Conservation (phyloP, 768 basidiomycete species). For the Russula olivacea region DNA sequence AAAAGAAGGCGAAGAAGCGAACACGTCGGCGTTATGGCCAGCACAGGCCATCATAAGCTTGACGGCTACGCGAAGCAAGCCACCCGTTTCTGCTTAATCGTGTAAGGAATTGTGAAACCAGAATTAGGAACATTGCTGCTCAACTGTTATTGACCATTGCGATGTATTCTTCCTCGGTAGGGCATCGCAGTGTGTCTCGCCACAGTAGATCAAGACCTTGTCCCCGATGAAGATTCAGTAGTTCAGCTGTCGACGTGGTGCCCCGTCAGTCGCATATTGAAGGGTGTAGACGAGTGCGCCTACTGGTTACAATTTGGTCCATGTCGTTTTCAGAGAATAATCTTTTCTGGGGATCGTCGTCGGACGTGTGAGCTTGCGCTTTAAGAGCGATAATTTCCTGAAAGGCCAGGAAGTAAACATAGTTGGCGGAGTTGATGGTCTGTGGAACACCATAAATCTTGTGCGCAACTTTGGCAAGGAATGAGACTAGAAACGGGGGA, state of each 20-base stretch:
- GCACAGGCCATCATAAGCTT: constrained; percentile 95
- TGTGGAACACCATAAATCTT: constrained; percentile 96
- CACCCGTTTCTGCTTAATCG: constrained; percentile 73
- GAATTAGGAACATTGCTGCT: neutral
- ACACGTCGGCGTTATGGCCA: constrained; percentile 57
- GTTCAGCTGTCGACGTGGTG: constrained; percentile 25
- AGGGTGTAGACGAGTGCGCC: constrained; percentile 17
- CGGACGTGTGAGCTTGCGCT: constrained; percentile 27
- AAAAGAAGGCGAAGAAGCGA: constrained; percentile 25
- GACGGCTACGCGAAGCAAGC: constrained; percentile 84
- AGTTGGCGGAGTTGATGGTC: constrained; percentile 96
- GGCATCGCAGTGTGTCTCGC: constrained; percentile 87
- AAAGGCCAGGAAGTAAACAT: constrained; percentile 92
- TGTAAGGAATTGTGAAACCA: neutral
- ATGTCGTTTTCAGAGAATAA: constrained; percentile 42
- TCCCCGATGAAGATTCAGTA: constrained; percentile 67
- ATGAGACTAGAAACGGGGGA: neutral
- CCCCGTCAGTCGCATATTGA: neutral
- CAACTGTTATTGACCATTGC: constrained; percentile 95
- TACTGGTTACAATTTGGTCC: constrained; percentile 71
- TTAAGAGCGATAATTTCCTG: constrained; percentile 66
- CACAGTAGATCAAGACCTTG: constrained; percentile 94
- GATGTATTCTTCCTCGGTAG: constrained; percentile 92
- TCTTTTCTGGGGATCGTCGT: constrained; percentile 4
- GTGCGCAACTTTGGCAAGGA: constrained; percentile 61